Conservation (phyloP, 495 filamentous ascomycete genomes). For the Penicillium longicatenatum region DNA sequence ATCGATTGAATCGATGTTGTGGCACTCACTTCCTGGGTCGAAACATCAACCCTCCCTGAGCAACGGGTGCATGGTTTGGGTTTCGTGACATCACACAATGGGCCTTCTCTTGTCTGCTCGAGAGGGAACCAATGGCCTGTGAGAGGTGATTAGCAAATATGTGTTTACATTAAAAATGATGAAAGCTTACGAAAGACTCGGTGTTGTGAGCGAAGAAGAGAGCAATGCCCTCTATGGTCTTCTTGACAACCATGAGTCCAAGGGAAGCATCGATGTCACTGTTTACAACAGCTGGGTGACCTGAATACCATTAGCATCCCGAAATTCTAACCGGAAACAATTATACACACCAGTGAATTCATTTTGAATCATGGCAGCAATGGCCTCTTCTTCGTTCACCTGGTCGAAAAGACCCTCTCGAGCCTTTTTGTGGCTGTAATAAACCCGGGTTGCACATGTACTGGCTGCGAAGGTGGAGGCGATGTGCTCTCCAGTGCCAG, state of each 20-base stretch:
- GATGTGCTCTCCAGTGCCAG: slow-evolving; percentile 97
- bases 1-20: background rate
- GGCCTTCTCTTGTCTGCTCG: slow-evolving; percentile 68
- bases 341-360: slow-evolving; percentile 71
- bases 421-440: slow-evolving; percentile 61
- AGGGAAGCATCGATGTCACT: slow-evolving; percentile 76
- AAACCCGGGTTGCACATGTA: slow-evolving; percentile 75
- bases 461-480: slow-evolving; percentile 83
- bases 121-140: slow-evolving; percentile 82
- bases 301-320: slow-evolving; percentile 35
- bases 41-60: slow-evolving; percentile 42
- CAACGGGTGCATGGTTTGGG: slow-evolving; percentile 36
- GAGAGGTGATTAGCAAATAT: slow-evolving; percentile 15
- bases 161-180: background rate
- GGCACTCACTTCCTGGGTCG: slow-evolving; percentile 24
- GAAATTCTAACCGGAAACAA: background rate
- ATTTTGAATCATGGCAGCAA: slow-evolving; percentile 67
- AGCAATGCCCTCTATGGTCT: slow-evolving; percentile 65
- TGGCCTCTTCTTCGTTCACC: slow-evolving; percentile 69
- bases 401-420: slow-evolving; percentile 61
- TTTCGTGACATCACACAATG: slow-evolving; percentile 81
- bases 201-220: slow-evolving; percentile 93
- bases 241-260: slow-evolving; percentile 83
- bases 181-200: slow-evolving; percentile 71
- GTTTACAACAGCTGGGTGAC: slow-evolving; percentile 71